phyloP scores from a whole-genome alignment of 257 asterid genomes.

The Solanum pinnatisectum region DNA sequence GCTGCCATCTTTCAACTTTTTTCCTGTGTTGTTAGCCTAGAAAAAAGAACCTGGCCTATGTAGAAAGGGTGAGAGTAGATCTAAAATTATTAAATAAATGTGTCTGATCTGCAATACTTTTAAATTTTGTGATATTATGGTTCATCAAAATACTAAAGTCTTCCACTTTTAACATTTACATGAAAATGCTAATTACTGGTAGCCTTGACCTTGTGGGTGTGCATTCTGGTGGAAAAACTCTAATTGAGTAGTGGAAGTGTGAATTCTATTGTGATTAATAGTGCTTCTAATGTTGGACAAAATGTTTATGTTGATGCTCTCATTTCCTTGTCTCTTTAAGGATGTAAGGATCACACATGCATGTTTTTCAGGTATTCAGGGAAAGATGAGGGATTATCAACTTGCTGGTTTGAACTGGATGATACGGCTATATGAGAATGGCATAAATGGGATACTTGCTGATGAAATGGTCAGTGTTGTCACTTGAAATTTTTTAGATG shows the following conservation, averaged over 20 bases:
- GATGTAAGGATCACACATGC: not conserved
- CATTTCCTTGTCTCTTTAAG: not conserved
- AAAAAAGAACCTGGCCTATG: not conserved
- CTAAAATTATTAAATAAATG: not conserved
- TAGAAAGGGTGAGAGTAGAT: not conserved
- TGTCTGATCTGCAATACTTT: not conserved
- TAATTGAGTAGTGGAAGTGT: not conserved
- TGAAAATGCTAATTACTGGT: not conserved
- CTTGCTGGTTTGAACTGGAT: constrained; percentile 99
- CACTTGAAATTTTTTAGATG: not conserved
- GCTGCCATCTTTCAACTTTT: not conserved
- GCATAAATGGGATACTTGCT: constrained; percentile 97
- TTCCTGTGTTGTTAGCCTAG: not conserved
- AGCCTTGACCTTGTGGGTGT: not conserved
- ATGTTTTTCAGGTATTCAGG: constrained; percentile 70
- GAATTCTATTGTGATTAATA: not conserved
- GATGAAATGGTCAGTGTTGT: constrained; percentile 79
- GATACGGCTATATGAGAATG: constrained; percentile 92
- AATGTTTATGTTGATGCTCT: not conserved
- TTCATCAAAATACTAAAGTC: not conserved
- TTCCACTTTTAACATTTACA: not conserved
- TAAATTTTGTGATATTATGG: not conserved
- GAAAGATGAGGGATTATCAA: constrained; percentile 99
- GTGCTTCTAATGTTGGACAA: not conserved
- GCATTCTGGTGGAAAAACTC: not conserved